Evolutionary conservation across 208 protist species (phyloP).

Genomic region (Entamoeba dispar): DNA sequence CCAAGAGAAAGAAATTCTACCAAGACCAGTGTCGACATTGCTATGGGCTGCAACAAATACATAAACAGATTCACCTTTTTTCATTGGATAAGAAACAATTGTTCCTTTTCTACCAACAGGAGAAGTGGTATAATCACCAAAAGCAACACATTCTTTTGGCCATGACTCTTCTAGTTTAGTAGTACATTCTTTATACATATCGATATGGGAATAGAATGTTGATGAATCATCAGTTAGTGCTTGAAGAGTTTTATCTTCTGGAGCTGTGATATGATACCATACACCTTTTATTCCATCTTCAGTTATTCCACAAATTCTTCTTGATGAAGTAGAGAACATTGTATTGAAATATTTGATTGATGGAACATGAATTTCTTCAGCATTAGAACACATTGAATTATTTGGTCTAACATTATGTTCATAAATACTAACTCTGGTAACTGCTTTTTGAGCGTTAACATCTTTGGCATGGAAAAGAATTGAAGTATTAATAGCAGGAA

Average conservation of each 20-base stretch:
- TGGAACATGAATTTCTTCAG: not conserved
- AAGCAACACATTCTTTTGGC: not conserved
- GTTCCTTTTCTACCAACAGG: not conserved
- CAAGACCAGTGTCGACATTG: not conserved
- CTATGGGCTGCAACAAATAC: not conserved
- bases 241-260: not conserved
- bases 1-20: not conserved
- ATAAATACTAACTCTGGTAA: not conserved
- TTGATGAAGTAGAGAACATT: not conserved
- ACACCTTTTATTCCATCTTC: not conserved
- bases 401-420: not conserved
- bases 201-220: not conserved
- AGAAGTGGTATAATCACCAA: not conserved
- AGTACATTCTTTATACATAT: not conserved
- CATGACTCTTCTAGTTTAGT: not conserved
- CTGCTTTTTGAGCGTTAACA: too few relatives aligned
- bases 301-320: not conserved
- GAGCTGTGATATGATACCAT: not conserved
- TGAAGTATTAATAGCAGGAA: not conserved
- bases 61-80: not conserved
- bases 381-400: not conserved
- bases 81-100: not conserved
- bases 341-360: not conserved
- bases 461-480: not conserved
- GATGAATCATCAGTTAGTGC: not conserved